These are phyloP conservation scores for Drechmeria coniospora DNA, from an alignment of 2,329 filamentous ascomycete genomes.

Conservation along the genomic window DNA sequence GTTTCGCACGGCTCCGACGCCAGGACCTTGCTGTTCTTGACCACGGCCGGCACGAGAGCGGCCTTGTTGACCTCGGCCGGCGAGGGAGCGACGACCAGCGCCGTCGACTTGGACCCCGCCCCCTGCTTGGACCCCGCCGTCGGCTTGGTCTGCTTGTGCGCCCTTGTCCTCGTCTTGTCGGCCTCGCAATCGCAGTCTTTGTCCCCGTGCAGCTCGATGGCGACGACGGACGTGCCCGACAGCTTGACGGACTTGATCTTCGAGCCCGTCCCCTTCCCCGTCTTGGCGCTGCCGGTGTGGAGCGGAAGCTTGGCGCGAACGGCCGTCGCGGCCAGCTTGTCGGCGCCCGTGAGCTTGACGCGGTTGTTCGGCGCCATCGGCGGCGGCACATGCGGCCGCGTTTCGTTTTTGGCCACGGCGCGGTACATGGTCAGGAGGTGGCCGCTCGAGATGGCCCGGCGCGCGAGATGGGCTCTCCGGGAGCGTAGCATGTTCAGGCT, in stretches of 20 bases:
- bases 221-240: no score
- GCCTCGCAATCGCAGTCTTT: no score
- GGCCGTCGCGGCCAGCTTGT: not conserved
- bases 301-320: slow-evolving; percentile 2
- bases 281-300: not conserved
- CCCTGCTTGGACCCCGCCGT: no score
- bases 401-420: slow-evolving; percentile 14
- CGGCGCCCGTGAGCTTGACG: slow-evolving; percentile 6
- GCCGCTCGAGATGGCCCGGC: slow-evolving; percentile 5
- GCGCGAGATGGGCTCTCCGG: not conserved
- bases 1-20: no score
- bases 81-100: no score
- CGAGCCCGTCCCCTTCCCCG: slow-evolving; percentile 6
- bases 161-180: no score
- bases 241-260: slow-evolving; percentile 19
- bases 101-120: no score
- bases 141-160: no score
- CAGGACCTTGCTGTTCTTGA: no score
- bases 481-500: not conserved
- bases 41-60: no score
- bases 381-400: slow-evolving; percentile 17
- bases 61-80: no score
- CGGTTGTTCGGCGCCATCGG: slow-evolving; percentile 10
- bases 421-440: slow-evolving; percentile 29
- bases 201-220: no score